Base-by-base conservation (phyloP, 2,329 filamentous ascomycete genomes). In the Trichoderma brevicompactum region DNA sequence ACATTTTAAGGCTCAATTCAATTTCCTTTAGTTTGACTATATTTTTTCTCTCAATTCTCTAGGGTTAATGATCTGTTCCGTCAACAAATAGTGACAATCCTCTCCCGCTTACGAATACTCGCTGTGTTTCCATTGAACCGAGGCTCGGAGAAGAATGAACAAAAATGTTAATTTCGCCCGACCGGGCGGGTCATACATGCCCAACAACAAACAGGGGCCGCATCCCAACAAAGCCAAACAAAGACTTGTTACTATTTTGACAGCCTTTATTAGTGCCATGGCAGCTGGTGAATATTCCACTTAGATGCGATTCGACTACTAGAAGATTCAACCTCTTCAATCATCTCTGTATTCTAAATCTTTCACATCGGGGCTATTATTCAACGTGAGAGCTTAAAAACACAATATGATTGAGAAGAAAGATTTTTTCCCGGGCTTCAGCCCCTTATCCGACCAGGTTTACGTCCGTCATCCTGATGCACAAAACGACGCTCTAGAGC, bases 391-490 rank as follows among this genome's bases (percentile, higher is more conserved):
- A 23, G 13, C 10, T 12, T 8, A 46, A 5, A 17, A 3, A 38
- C 46, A 13, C 19, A 36, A 23, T 19, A 63, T 63, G 60, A 41
- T 44, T 36, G 59, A 53, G 48, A 63, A 63, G 41, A 54, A 63
- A 4, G 60, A 53, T n/a, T 63, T 63, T 38, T 76, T 81, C 44
- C 76, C 79, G 19, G 82, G 82, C 68, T 85, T 84, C 73, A 79
- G 74, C 1, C 73, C 78, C 69, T 73, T 84, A 67, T 79, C 77
- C 49, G 76, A 81, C 60, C 81, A 83, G 56, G 77, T 85, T 66
- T 82, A 79, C 67, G 72, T 83, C 62, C 79, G 79, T 50, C 73
- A 77, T 10, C 73, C 78, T 48, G 62, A 65, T 5, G 32, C 4
- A 7, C n/a, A 58, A 28, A 55, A 69, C 5, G 67, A 72, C 19